A percentile compares a stretch with the other conserved stretches of the same genome.
phyloP scores from a whole-genome alignment of 768 basidiomycete species.

The Lactifluus hygrophoroides region DNA sequence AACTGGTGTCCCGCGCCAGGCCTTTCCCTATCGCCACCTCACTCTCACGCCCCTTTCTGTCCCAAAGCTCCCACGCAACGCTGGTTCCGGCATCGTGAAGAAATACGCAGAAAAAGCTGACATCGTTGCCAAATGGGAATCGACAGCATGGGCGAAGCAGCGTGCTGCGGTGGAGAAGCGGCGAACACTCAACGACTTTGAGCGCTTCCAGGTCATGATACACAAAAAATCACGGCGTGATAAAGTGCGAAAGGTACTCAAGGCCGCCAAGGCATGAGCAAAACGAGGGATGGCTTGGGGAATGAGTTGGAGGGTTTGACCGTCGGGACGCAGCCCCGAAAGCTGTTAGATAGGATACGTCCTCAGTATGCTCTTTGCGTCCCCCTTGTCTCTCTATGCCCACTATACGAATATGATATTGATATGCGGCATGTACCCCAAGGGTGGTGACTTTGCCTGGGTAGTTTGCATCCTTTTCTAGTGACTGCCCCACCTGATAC shows the following conservation, averaged over 20 bases:
- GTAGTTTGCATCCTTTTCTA: not conserved
- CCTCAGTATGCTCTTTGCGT: not conserved
- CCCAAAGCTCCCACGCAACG: constrained; percentile 77
- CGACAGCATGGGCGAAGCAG: constrained; percentile 83
- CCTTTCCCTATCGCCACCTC: constrained; percentile 87
- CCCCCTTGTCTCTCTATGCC: not conserved
- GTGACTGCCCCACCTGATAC: not conserved
- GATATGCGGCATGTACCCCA: not conserved
- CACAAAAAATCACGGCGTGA: constrained; percentile 86
- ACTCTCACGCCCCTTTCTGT: constrained; percentile 82
- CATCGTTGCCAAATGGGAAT: constrained; percentile 81
- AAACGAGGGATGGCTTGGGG: not conserved
- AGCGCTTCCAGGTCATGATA: constrained; percentile 80
- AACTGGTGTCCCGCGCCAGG: constrained; percentile 86
- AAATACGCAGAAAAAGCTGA: constrained; percentile 85
- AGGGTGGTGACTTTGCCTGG: too few relatives aligned
- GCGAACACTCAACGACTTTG: constrained; percentile 80
- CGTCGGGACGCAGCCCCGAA: not conserved
- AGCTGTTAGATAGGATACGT: not conserved
- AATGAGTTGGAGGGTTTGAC: not conserved
- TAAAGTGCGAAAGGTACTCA: constrained; percentile 58
- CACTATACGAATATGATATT: constrained; percentile 5
- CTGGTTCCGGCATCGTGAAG: constrained; percentile 72
- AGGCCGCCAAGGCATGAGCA: constrained; percentile 45
- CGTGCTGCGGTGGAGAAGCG: constrained; percentile 66